Conservation (phyloP, 2,329 filamentous ascomycete genomes). For the Aureobasidium mangrovei region DNA sequence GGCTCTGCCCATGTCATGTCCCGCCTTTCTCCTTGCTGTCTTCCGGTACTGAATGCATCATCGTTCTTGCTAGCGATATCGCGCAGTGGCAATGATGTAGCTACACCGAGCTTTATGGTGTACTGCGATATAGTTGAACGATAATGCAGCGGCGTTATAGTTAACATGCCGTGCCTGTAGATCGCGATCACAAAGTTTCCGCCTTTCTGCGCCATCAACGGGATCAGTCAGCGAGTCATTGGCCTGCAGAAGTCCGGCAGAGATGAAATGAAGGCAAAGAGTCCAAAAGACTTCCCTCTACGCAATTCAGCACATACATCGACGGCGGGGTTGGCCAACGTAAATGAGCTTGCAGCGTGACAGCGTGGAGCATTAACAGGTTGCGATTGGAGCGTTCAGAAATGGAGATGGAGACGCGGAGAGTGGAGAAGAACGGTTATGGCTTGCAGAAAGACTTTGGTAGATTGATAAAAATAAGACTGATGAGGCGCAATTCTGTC, state of each 20-base stretch:
- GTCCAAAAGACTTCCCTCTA: not conserved
- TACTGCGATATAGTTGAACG: not conserved
- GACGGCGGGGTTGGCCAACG: not conserved
- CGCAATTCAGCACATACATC: not conserved
- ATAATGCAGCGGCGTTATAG: not conserved
- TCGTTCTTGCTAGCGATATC: not conserved
- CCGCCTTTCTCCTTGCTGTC: not conserved
- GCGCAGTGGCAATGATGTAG: not conserved
- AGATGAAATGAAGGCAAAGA: not conserved
- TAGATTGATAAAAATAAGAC: not conserved
- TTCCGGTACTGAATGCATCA: conserved; percentile 2
- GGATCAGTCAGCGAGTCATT: not conserved
- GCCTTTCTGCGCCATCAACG: not conserved
- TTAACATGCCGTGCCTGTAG: conserved; percentile 5
- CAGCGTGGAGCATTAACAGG: not conserved
- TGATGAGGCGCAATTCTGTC: conserved; percentile 2
- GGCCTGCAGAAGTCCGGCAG: not conserved
- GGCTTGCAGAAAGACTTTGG: not conserved
- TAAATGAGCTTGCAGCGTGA: not conserved
- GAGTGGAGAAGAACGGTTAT: not conserved
- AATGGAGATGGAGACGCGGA: not conserved
- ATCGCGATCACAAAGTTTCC: not conserved
- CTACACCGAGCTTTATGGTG: not conserved
- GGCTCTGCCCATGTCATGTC: conserved; percentile 6
- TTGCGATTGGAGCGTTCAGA: not conserved